Conservation (phyloP, 345 rosid species). For the Acer negundo region DNA sequence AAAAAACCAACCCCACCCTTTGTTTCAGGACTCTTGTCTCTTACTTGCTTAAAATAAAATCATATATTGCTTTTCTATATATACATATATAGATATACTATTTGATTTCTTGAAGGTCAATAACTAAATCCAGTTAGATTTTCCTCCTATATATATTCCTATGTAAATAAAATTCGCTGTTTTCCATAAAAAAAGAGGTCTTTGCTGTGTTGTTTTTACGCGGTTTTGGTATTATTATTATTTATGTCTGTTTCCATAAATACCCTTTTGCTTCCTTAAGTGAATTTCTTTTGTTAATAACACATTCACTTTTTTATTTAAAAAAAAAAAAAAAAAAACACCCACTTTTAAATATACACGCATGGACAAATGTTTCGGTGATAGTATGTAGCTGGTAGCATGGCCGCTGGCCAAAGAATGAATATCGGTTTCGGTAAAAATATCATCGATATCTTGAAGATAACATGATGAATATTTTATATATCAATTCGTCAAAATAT, state of each 20-base stretch:
- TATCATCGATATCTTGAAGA: no score
- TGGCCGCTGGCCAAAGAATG: no score
- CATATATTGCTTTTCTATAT: not conserved
- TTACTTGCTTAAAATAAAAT: constrained; percentile 33
- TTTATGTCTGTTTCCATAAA: constrained; percentile 11
- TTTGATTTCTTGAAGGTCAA: constrained; percentile 12
- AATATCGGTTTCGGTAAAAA: no score
- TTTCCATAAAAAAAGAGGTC: not conserved
- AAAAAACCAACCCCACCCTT: constrained; percentile 37
- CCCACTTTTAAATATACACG: no score
- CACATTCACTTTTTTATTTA: no score
- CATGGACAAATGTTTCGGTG: not conserved
- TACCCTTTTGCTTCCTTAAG: not conserved
- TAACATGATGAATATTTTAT: no score
- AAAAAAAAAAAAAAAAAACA: no score
- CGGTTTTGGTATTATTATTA: constrained; percentile 24
- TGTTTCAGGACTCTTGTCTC: constrained; percentile 57
- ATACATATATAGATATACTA: not conserved
- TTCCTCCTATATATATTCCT: constrained; percentile 15
- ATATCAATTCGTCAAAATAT: no score
- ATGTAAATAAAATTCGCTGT: constrained; percentile 16
- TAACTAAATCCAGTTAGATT: constrained; percentile 28
- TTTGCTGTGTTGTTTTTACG: constrained; percentile 17
- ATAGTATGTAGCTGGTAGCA: no score
- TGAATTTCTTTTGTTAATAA: no score